Evolutionary conservation across 1,139 yeast species (phyloP).

Genomic region (Geotrichum europaeum): DNA sequence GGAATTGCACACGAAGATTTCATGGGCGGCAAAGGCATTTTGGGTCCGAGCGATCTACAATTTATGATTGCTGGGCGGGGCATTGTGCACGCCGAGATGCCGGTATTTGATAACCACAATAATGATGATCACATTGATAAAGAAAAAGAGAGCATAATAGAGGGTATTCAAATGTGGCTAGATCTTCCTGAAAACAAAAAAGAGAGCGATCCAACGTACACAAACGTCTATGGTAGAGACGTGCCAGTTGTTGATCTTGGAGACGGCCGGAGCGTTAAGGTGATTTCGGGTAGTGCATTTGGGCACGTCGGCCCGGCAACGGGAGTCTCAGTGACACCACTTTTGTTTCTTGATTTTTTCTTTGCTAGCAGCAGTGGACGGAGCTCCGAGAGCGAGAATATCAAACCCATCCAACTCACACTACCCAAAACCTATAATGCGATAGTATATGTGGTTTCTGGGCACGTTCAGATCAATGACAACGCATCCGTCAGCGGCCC

Average conservation of each 20-base stretch:
- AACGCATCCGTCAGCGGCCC: not conserved
- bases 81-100: conserved; percentile 72
- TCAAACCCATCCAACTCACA: not conserved
- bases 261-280: not conserved
- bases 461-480: not conserved
- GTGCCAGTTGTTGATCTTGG: not conserved
- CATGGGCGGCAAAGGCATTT: conserved; percentile 72
- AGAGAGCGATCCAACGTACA: not conserved
- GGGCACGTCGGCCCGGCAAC: not conserved
- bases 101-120: no score
- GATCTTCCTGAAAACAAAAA: not conserved
- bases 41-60: conserved; percentile 81
- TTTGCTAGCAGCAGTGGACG: not conserved
- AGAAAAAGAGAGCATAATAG: not conserved
- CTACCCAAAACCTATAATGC: not conserved
- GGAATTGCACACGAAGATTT: conserved; percentile 87
- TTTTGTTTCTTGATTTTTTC: not conserved
- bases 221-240: not conserved
- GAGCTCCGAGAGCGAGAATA: no score
- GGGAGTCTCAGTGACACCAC: not conserved
- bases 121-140: no score
- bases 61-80: conserved; percentile 95
- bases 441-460: not conserved
- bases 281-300: not conserved
- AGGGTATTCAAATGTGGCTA: not conserved